phyloP scores from a whole-genome alignment of 73 alveolate species.

The Uronychia binucleata region DNA sequence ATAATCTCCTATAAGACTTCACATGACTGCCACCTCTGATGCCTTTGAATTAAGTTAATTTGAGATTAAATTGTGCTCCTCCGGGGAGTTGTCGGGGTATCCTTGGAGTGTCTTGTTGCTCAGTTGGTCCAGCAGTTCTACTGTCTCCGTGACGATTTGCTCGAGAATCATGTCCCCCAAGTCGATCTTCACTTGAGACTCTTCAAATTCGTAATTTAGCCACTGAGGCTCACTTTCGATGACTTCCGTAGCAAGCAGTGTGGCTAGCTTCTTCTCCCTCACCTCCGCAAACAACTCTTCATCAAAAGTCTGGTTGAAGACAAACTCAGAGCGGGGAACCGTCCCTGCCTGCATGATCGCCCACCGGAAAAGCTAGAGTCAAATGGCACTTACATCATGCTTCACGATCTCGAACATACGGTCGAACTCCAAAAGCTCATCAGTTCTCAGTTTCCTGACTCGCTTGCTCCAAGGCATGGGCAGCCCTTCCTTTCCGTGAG shows the following conservation, averaged over 20 bases:
- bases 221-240: constrained; percentile 58
- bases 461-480: constrained; percentile 8
- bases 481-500: constrained; percentile 14
- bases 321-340: constrained; percentile 48
- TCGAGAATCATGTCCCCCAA: constrained; percentile 70
- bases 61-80: not conserved
- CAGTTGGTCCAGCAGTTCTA: not conserved
- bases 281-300: constrained; percentile 63
- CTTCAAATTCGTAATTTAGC: constrained; percentile 66
- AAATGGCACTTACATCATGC: constrained; percentile 34
- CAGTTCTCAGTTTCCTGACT: constrained; percentile 26
- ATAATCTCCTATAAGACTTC: too few species aligned
- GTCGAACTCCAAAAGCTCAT: constrained; percentile 44
- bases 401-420: constrained; percentile 39
- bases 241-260: constrained; percentile 54
- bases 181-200: constrained; percentile 65
- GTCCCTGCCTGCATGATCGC: constrained; percentile 60
- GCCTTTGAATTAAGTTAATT: too few species aligned
- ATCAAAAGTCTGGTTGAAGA: constrained; percentile 35
- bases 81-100: too few species aligned
- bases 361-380: constrained; percentile 42
- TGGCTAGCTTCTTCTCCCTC: constrained; percentile 62
- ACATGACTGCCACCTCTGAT: too few species aligned
- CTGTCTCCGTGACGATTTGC: constrained; percentile 60
- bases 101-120: not conserved